Evolutionary conservation across 192 early-diverging fungal species (phyloP).

Genomic region (Spizellomyces sp.): DNA sequence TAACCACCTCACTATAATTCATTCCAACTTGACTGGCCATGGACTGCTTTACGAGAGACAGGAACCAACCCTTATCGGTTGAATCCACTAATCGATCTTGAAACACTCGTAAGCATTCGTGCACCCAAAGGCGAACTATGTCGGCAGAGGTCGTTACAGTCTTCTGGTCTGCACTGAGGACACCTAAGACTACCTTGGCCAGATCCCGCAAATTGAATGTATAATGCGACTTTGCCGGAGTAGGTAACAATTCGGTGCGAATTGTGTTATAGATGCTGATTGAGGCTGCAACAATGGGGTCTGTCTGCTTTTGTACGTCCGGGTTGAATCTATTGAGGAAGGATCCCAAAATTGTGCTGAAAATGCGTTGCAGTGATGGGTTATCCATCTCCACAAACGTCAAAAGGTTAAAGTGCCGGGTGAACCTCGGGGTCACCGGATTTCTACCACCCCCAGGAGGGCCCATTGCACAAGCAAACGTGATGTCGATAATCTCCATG

Average conservation of each 20-base stretch:
- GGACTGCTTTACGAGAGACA: conserved; percentile 47
- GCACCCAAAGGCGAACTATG: conserved; percentile 62
- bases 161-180: conserved; percentile 53
- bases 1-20: conserved; percentile 53
- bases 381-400: conserved; percentile 62
- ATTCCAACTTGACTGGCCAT: conserved; percentile 49
- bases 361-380: conserved; percentile 55
- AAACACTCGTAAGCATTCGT: conserved; percentile 63
- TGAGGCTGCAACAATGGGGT: conserved; percentile 53
- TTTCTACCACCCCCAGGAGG: conserved; percentile 66
- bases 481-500: conserved; percentile 63
- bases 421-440: conserved; percentile 55
- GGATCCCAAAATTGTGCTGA: conserved; percentile 55
- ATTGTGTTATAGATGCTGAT: conserved; percentile 62
- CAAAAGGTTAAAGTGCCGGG: conserved; percentile 62
- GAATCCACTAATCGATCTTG: conserved; percentile 63
- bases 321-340: conserved; percentile 55
- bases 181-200: conserved; percentile 59
- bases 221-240: conserved; percentile 66
- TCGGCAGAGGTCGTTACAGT: conserved; percentile 49
- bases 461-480: conserved; percentile 62
- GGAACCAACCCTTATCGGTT: conserved; percentile 62
- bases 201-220: conserved; percentile 68
- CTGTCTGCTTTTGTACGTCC: conserved; percentile 50
- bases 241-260: conserved; percentile 57